Conservation (phyloP, 345 rosid species). For the Punica granatum region DNA sequence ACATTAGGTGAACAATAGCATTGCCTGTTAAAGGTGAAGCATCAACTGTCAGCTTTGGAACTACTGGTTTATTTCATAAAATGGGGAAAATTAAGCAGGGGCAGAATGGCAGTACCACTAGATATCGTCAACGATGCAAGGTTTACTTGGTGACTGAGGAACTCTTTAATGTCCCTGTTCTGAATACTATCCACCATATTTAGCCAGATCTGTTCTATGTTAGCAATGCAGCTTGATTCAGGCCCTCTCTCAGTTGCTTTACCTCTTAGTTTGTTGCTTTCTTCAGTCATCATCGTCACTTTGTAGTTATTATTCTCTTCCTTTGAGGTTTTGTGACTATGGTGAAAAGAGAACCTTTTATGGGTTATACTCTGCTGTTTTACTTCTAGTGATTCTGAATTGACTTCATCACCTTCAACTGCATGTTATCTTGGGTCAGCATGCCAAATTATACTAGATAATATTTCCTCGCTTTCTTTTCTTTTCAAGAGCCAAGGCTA, state of each 20-base stretch:
- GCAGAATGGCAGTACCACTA: constrained; percentile 13
- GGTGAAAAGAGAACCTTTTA: not conserved
- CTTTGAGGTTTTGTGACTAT: not conserved
- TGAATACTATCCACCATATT: constrained; percentile 20
- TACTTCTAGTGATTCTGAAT: constrained; percentile 4
- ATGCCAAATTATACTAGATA: not conserved
- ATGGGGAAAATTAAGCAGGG: not conserved
- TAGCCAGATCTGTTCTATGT: constrained; percentile 23
- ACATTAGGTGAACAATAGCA: constrained; percentile 24
- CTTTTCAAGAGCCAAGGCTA: not conserved
- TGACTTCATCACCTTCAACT: constrained; percentile 13
- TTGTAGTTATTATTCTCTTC: not conserved
- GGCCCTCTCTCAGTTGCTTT: constrained; percentile 11
- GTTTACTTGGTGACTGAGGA: constrained; percentile 22
- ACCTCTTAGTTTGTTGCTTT: constrained; percentile 6
- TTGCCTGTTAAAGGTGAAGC: constrained; percentile 17
- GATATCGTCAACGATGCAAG: constrained; percentile 29
- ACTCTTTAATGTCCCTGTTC: constrained; percentile 17
- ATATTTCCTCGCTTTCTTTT: not conserved
- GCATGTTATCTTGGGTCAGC: constrained; percentile 4
- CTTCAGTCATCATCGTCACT: constrained; percentile 5
- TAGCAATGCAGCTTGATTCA: constrained; percentile 8
- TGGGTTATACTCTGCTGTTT: constrained; percentile 4
- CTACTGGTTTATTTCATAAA: not conserved
- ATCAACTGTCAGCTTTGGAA: not conserved